Base-by-base conservation (phyloP, 225 moss, liverwort and hornwort species). In the Sphagnum tenellum region DNA sequence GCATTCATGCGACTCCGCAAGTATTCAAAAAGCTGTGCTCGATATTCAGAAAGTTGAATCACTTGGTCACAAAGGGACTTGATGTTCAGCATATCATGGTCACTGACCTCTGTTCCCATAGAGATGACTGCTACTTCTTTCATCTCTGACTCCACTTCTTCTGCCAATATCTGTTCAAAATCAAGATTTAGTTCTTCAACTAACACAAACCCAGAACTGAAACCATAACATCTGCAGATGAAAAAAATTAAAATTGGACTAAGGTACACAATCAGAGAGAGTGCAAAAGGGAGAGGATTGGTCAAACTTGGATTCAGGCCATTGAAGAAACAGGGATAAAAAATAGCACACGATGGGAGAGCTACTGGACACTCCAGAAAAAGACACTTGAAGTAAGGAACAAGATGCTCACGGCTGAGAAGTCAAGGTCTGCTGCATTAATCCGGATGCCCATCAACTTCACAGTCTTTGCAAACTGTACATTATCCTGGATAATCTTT, bases 41-140 rank as follows among this genome's bases (percentile, higher is more conserved):
- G 72, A 47, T 90, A 90, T 56, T 94, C 88, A 0, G 86, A 76
- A 12, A 94, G 74, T 8, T 88, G 71, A 59, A 94, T 83, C 12
- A 90, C 89, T 76, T 94, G 90, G 63, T 94, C 94, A 56, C 89
- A 94, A 48, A 94, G 73, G 12, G 90, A 75, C 74, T 74, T 86
- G 62, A 90, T 94, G 61, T 90, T 90, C 60, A 88, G 61, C 94
- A 94, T 90, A n/a, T 94, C 90, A 46, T 90, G 81, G n/a, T 94
- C 90, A 46, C 89, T 94, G 8, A 94, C 88, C 75, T 94, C 90
- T 0, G 90, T 94, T 46, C 94, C 90, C 90, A 94, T 94, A 3
- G 94, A 94, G 55, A 90, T 83, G 2, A 81, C 86, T 0, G 90
- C 88, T 8, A 86, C 90, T 48, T 94, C 82, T 70, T 94, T 94